Evolutionary conservation across 352 stramenopile species (phyloP).

Genomic region (Thalassiosira exigua): DNA sequence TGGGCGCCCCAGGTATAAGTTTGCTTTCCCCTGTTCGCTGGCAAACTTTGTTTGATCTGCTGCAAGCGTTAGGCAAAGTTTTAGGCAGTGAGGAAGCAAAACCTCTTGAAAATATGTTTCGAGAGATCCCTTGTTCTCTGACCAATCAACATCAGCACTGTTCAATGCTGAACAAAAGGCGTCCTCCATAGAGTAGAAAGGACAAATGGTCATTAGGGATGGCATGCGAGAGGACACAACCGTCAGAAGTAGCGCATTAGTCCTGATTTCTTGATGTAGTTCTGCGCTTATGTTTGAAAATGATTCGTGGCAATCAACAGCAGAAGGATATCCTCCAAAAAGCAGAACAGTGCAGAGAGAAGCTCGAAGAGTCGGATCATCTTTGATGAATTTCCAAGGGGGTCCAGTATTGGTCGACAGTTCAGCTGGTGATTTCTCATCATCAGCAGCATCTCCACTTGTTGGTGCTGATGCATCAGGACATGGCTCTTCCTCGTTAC

Average conservation of each 20-base stretch:
- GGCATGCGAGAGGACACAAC: constrained; percentile 31
- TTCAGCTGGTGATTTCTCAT: constrained; percentile 9
- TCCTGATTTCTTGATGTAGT: constrained; percentile 45
- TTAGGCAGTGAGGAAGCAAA: constrained; percentile 82
- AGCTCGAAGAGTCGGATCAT: constrained; percentile 64
- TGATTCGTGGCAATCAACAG: constrained; percentile 33
- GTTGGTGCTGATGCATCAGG: no score
- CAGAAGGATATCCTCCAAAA: constrained; percentile 67
- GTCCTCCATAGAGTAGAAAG: constrained; percentile 62
- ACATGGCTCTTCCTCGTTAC: no score
- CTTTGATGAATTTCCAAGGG: constrained; percentile 58
- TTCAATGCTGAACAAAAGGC: constrained; percentile 36
- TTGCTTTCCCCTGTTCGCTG: constrained; percentile 48
- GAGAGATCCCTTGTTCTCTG: constrained; percentile 48
- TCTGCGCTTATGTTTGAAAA: constrained; percentile 49
- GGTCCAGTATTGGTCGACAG: constrained; percentile 12
- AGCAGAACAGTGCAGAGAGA: constrained; percentile 67
- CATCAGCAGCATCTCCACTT: no score
- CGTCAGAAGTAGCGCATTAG: constrained; percentile 31
- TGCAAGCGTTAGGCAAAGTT: constrained; percentile 70
- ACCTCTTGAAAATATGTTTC: constrained; percentile 69
- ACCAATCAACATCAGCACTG: constrained; percentile 44
- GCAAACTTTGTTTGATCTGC: constrained; percentile 54
- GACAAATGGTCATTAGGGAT: constrained; percentile 26
- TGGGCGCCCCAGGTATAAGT: constrained; percentile 54